Evolutionary conservation across 1,284 basidiomycete species (phyloP).

Genomic region (Cutaneotrichosporon spelunceum): DNA sequence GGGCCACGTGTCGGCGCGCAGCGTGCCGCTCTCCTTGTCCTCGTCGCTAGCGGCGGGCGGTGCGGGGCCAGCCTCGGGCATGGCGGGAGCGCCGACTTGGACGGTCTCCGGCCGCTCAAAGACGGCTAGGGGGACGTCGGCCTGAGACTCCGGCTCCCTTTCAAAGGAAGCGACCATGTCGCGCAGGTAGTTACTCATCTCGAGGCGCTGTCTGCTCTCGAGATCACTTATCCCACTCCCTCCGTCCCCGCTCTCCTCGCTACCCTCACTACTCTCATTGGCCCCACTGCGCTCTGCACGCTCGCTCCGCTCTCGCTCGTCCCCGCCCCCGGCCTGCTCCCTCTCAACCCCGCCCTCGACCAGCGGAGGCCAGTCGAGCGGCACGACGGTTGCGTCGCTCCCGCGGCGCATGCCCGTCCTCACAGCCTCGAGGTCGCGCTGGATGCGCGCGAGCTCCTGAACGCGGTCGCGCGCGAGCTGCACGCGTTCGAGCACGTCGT

Average conservation of each 20-base stretch:
- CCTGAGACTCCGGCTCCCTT: too few species aligned
- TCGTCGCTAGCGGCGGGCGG: slow-evolving; percentile 9
- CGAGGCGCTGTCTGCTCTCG: too few species aligned
- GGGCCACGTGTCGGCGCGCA: slow-evolving; percentile 19
- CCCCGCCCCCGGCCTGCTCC: slow-evolving; percentile 5
- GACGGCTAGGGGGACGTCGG: too few species aligned
- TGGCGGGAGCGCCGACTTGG: too few species aligned
- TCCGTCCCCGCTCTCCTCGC: too few species aligned
- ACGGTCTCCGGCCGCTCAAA: too few species aligned
- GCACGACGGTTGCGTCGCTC: slow-evolving; percentile 17
- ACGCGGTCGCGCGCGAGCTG: slow-evolving; percentile 12
- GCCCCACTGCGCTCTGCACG: too few species aligned
- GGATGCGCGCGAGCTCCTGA: slow-evolving; percentile 12
- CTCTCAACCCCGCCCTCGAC: neutral
- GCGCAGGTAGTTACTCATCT: neutral
- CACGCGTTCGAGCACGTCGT: slow-evolving; percentile 18
- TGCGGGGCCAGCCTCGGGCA: too few species aligned
- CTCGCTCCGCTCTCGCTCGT: neutral
- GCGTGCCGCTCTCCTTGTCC: slow-evolving; percentile 14
- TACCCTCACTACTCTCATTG: too few species aligned
- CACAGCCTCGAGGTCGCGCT: slow-evolving; percentile 10
- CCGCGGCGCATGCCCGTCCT: slow-evolving; percentile 13
- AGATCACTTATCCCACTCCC: too few species aligned
- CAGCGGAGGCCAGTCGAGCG: slow-evolving; percentile 2
- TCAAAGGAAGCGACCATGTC: neutral